Conservation (phyloP, 2,329 filamentous ascomycete species). For the Apiospora phragmitis region DNA sequence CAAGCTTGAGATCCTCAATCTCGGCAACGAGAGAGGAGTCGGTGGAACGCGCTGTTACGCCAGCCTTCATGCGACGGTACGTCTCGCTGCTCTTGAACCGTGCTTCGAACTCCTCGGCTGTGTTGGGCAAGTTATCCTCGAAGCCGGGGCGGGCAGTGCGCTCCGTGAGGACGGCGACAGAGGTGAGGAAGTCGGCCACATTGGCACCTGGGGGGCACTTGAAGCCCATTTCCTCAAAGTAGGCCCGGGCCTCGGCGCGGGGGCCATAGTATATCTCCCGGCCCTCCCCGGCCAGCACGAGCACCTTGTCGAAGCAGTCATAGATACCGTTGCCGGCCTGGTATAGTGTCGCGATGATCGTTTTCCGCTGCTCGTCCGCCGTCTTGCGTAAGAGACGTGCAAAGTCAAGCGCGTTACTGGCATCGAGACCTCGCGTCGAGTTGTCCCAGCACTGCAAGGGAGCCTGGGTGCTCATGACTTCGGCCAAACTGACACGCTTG, state of each 20-base stretch:
- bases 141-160: conserved; percentile 58
- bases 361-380: conserved; percentile 66
- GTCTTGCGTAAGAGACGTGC: conserved; percentile 64
- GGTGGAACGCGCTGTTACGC: conserved; percentile 15
- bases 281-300: conserved; percentile 67
- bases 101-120: conserved; percentile 58
- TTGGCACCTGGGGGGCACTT: conserved; percentile 51
- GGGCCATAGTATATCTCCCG: conserved; percentile 68
- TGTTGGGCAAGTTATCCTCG: conserved; percentile 60
- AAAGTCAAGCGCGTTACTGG: conserved; percentile 73
- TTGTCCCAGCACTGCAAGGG: conserved; percentile 74
- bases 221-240: conserved; percentile 68
- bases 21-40: conserved; percentile 35
- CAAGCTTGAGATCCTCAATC: conserved; percentile 42
- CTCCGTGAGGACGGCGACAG: conserved; percentile 64
- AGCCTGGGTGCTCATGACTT: conserved; percentile 54
- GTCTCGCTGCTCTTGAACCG: conserved; percentile 40
- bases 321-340: conserved; percentile 68
- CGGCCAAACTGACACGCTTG: conserved; percentile 76
- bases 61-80: conserved; percentile 24
- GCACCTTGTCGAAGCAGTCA: conserved; percentile 71
- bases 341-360: conserved; percentile 70
- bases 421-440: conserved; percentile 70
- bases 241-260: conserved; percentile 59
- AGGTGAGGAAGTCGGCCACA: conserved; percentile 69